These are phyloP conservation scores for Pyricularia grisea DNA, from an alignment of 2,329 filamentous ascomycete species.

Conservation along the genomic window DNA sequence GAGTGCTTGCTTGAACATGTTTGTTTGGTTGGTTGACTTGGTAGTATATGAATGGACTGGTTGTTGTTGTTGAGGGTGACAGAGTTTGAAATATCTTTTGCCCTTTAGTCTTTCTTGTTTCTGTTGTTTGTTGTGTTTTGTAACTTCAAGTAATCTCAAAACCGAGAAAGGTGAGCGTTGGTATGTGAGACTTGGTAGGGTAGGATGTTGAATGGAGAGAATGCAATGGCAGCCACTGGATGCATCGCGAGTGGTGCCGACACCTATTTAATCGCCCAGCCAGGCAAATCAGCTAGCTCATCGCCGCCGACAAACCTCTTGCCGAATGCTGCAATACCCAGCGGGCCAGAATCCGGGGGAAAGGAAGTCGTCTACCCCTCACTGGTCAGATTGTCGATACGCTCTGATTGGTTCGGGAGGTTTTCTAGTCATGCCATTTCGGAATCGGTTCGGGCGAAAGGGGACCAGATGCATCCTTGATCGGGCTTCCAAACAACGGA, in stretches of 20 bases:
- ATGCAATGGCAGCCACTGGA: background rate
- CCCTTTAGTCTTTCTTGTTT: background rate
- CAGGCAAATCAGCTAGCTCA: background rate
- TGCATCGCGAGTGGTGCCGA: background rate
- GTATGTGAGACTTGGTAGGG: background rate
- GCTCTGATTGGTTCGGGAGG: background rate
- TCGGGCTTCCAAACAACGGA: background rate
- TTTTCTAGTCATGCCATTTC: background rate
- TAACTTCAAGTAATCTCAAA: background rate
- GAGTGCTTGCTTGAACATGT: background rate
- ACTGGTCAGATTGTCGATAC: background rate
- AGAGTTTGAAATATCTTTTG: background rate
- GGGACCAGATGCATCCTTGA: background rate
- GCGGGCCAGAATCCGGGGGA: background rate
- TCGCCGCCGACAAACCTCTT: background rate
- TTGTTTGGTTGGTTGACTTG: background rate
- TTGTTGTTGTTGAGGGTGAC: background rate
- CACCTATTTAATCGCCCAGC: background rate
- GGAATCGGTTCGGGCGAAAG: background rate
- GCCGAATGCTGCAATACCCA: background rate
- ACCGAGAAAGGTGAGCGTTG: background rate
- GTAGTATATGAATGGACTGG: background rate
- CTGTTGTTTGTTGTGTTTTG: background rate
- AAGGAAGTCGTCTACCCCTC: background rate
- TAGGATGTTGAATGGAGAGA: background rate